phyloP scores from a whole-genome alignment of 2,329 filamentous ascomycete genomes.

The Arthrobotrys sinensis region DNA sequence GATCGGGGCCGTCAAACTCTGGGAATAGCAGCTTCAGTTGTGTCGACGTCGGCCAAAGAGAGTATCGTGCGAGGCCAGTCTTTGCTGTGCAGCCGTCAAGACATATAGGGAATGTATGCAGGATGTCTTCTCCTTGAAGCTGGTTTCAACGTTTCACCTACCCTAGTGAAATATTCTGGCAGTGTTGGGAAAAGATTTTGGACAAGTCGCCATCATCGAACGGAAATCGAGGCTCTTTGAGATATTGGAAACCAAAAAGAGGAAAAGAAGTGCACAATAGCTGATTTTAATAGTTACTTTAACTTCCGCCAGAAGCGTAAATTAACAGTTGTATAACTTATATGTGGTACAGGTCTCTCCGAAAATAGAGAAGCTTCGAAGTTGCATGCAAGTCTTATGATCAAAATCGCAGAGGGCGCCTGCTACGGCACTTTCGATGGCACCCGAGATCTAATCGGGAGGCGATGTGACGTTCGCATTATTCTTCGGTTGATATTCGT shows the following conservation, averaged over 20 bases:
- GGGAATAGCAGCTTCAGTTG: conserved; percentile 22
- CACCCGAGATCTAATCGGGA: conserved; percentile 32
- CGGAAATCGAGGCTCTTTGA: conserved; percentile 57
- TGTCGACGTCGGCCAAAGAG: conserved; percentile 17
- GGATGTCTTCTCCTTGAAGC: conserved; percentile 47
- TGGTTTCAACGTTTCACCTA: conserved; percentile 33
- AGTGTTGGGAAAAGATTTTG: conserved; percentile 35
- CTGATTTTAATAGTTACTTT: conserved; percentile 31
- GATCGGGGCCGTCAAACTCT: conserved; percentile 12
- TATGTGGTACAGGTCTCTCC: conserved; percentile 26
- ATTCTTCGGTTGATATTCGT: conserved; percentile 8
- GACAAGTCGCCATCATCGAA: conserved; percentile 38
- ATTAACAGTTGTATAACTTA: conserved; percentile 25
- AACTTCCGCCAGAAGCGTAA: conserved; percentile 44
- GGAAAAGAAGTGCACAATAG: conserved; percentile 7
- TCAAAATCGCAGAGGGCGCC: conserved; percentile 35
- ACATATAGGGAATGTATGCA: conserved; percentile 20
- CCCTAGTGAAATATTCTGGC: conserved; percentile 28
- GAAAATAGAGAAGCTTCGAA: conserved; percentile 31
- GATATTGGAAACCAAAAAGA: conserved; percentile 21
- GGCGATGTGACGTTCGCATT: conserved; percentile 53
- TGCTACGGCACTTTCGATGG: conserved; percentile 23
- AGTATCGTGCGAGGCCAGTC: conserved; percentile 19
- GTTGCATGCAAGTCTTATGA: conserved; percentile 28
- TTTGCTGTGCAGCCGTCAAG: conserved; percentile 1